Base-by-base conservation (phyloP, 2,329 filamentous ascomycete genomes). In the Epichloe aotearoae region DNA sequence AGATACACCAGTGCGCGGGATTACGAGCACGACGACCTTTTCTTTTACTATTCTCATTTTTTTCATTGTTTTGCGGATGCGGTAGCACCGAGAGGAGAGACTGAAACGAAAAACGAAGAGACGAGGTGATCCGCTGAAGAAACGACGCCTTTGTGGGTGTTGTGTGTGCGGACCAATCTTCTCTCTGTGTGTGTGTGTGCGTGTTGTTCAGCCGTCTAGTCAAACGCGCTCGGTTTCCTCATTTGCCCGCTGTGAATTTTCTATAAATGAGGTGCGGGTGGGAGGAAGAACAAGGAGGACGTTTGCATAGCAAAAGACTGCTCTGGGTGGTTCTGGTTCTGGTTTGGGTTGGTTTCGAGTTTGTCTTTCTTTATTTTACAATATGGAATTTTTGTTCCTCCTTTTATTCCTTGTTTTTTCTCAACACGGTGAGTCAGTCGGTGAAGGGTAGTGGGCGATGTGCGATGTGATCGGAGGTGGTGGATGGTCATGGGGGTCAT, bases 251-350 rank as follows among this genome's bases (percentile, higher is more conserved):
- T 40, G 15, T 49, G 5, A 14, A 8, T 15, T 50, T 15, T 50
- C 30, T 11, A 12, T 49, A 20, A 41, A 19, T 23, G 26, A 19
- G 15, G 37, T 23, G 11, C n/a, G 33, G 23, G 33, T 6, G 39
- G 23, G 26, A 20, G 47, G 39, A n/a, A 12, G 30, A 26, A 12
- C 14, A 39, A 11, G n/a, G 20, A n/a, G 47, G 38, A 42, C 6
- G 47, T 49, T 49, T 43, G 47, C 47, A 44, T 38, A 44, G 26
- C 30, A 38, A 37, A 37, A 49, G 14, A 44, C 11, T 49, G 38
- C 44, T 46, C 30, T 37, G 44, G 30, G 34, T 46, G 44, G 42
- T 33, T 20, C 23, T 19, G 39, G 33, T n/a, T 20, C 5, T 3
- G 19, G 33, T n/a, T 34, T 23, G 23, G 26, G 23, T 3, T 33